Conservation (phyloP, 352 stramenopile species). For the Thalassiosira livingstoniorum region DNA sequence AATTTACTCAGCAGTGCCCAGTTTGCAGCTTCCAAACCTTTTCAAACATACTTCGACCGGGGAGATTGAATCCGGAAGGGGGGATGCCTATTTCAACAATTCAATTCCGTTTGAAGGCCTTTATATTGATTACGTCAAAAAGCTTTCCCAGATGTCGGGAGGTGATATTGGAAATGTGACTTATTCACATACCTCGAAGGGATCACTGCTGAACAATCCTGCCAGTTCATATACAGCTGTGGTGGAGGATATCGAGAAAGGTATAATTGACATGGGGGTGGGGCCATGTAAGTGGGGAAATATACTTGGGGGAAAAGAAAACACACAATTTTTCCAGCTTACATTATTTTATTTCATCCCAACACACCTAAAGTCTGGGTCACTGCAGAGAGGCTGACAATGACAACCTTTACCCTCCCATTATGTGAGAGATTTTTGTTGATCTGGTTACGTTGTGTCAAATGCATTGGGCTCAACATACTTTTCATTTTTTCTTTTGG, state of each 20-base stretch:
- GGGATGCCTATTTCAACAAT: constrained; percentile 5
- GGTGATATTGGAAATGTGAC: constrained; percentile 40
- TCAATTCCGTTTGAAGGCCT: constrained; percentile 30
- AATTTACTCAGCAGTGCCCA: background rate
- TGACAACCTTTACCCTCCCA: constrained; percentile 34
- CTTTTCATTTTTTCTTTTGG: background rate
- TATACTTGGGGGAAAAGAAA: too few species aligned
- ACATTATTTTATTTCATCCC: too few species aligned
- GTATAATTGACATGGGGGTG: constrained; percentile 32
- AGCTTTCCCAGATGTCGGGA: constrained; percentile 24
- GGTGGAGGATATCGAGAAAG: too few species aligned
- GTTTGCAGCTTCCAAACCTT: constrained; percentile 10
- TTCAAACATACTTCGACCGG: constrained; percentile 15
- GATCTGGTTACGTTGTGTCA: background rate
- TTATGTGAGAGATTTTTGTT: constrained; percentile 7
- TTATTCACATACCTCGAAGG: constrained; percentile 32
- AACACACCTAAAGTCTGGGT: too few species aligned
- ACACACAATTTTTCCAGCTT: too few species aligned
- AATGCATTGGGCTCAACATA: too few species aligned
- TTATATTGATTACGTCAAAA: constrained; percentile 34
- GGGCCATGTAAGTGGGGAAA: too few species aligned
- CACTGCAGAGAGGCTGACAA: constrained; percentile 29
- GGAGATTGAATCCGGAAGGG: background rate
- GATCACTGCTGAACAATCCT: constrained; percentile 7
- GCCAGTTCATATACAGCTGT: background rate